Percentiles rank a stretch among this genome's conserved stretches.
Conservation (phyloP, 495 filamentous ascomycete genomes). For the Penicillium nucicola region DNA sequence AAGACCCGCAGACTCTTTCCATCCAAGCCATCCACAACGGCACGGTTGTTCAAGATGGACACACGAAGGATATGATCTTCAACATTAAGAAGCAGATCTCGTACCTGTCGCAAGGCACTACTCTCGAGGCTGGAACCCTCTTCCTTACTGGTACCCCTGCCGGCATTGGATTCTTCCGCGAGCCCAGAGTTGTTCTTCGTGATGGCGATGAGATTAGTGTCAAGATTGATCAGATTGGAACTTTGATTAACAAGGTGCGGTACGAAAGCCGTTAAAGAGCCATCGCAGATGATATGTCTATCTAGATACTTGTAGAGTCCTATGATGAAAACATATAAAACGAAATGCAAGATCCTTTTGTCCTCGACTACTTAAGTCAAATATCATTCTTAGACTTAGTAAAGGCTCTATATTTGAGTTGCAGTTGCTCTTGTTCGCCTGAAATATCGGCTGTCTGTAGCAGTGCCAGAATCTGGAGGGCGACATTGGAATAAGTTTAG, state of each 20-base stretch:
- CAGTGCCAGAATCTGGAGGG: too few species aligned
- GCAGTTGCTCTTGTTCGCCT: too few species aligned
- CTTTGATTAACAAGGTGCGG: constrained; percentile 25
- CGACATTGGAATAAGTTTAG: too few species aligned
- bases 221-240: constrained; percentile 37
- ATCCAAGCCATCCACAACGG: constrained; percentile 32
- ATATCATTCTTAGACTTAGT: too few species aligned
- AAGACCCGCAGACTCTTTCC: constrained; percentile 27
- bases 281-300: too few species aligned
- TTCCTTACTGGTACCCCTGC: constrained; percentile 44
- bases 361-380: too few species aligned
- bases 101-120: constrained; percentile 40
- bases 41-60: constrained; percentile 21
- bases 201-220: constrained; percentile 54
- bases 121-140: constrained; percentile 32
- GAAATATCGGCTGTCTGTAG: too few species aligned
- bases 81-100: constrained; percentile 27
- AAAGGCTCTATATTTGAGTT: too few species aligned
- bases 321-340: too few species aligned
- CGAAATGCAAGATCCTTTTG: too few species aligned
- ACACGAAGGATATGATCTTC: constrained; percentile 36
- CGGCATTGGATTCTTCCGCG: constrained; percentile 39
- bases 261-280: constrained; percentile 11
- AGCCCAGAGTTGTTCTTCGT: constrained; percentile 43
- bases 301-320: too few species aligned